phyloP scores from a whole-genome alignment of 2,329 filamentous ascomycete genomes.

The Grosmannia serpens region DNA sequence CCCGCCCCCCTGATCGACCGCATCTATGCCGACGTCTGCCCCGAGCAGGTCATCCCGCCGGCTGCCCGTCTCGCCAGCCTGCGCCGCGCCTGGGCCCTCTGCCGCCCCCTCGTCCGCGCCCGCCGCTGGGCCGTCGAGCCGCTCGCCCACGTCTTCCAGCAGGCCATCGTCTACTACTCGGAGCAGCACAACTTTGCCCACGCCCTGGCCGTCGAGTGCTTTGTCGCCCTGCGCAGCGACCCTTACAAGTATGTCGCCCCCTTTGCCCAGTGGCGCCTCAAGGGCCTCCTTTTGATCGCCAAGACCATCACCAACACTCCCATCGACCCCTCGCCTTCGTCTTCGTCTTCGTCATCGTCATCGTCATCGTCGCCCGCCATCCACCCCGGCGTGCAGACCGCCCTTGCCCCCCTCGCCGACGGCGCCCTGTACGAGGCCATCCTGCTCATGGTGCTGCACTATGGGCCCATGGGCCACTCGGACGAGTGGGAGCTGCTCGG shows the following conservation, averaged over 20 bases:
- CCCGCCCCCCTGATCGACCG: slow-evolving; percentile 15
- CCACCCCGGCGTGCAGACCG: slow-evolving; percentile 15
- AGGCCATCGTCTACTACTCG: slow-evolving; percentile 32
- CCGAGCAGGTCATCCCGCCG: slow-evolving; percentile 8
- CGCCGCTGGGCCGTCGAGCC: slow-evolving; percentile 38
- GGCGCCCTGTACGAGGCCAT: slow-evolving; percentile 42
- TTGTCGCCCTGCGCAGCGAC: slow-evolving; percentile 35
- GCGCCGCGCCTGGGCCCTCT: slow-evolving; percentile 23
- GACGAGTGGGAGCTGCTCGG: slow-evolving; percentile 33
- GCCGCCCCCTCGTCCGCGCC: slow-evolving; percentile 24
- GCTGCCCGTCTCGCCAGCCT: slow-evolving; percentile 16
- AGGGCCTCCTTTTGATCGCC: slow-evolving; percentile 37
- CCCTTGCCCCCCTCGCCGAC: slow-evolving; percentile 35
- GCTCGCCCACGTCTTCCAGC: slow-evolving; percentile 31
- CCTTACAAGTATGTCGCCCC: slow-evolving; percentile 38
- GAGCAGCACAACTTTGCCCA: slow-evolving; percentile 29
- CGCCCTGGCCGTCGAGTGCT: slow-evolving; percentile 34
- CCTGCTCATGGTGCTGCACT: slow-evolving; percentile 33
- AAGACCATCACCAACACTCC: slow-evolving; percentile 40
- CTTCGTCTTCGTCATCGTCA: not conserved
- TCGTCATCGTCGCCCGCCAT: slow-evolving; percentile 12
- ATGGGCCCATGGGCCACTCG: slow-evolving; percentile 29
- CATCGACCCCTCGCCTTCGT: slow-evolving; percentile 15
- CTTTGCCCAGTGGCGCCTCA: slow-evolving; percentile 38
- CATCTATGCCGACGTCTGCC: slow-evolving; percentile 19